Base-by-base conservation (phyloP, 108 stramenopile genomes). In the Nitzschia inconspicua region DNA sequence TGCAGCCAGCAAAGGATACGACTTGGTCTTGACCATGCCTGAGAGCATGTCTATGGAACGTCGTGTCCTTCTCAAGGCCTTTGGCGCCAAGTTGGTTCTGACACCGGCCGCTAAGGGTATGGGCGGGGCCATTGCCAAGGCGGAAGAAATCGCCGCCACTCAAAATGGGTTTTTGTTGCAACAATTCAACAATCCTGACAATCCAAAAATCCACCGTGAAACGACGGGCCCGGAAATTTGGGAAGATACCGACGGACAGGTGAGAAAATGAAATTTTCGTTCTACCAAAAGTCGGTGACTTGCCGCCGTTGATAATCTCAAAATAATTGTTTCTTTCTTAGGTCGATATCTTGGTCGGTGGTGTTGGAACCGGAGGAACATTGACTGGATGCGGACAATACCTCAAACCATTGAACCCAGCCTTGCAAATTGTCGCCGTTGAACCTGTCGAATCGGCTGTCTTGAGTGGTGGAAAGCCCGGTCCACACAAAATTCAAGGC, bases 11-110 rank as follows among this genome's bases (percentile, higher is more conserved):
- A 71, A 83, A 31, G 81, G 95, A 37, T 95, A 91, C 65, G 64
- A 76, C 24, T 80, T 88, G 54, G 82, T 90, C 19, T 62, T 97
- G n/a, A 89, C 94, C 66, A 93, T 97, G 93, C 96, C 95, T 7
- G 96, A 97, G 61, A 84, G 82, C 52, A 87, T 89, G 86, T 57
- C 52, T 47, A 81, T 84, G 70, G 87, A 89, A 72, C 70, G 83
- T 40, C 77, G 83, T 16, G 79, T 84, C 63, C 61, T 89, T 51
- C 74, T 89, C 57, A 73, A 79, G 60, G 78, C 83, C 1, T 73
- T 89, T 44, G 87, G 83, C 9, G 80, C 80, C 27, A 82, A 85
- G 60, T 66, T 89, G 19, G 83, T 89, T 2, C 60, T 84, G 22
- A 89, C 87, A 2, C 87, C 87, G 11, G 82, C 79, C 40, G 87